Evolutionary conservation across 371 early-diverging fungal genomes (phyloP).

Genomic region (Nosema granulosis): DNA sequence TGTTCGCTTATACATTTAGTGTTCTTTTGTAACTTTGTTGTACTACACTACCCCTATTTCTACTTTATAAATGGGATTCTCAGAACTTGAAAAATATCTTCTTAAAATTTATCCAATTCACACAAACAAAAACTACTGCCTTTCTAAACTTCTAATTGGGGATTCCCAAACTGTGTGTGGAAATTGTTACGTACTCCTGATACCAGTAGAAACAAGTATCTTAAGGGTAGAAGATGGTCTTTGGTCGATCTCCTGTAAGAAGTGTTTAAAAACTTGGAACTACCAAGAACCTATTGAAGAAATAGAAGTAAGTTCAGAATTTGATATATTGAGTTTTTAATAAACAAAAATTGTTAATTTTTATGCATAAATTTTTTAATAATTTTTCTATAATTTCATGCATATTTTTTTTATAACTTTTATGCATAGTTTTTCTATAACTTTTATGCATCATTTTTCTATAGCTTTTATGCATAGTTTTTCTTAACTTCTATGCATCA

Average conservation of each 20-base stretch:
- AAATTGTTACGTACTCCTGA: neutral
- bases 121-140: neutral
- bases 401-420: too few species aligned
- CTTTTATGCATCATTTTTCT: too few species aligned
- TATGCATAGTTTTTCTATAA: too few species aligned
- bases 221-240: neutral
- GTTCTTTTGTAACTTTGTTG: too few species aligned
- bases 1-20: too few species aligned
- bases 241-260: neutral
- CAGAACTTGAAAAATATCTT: neutral
- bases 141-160: neutral
- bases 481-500: too few species aligned
- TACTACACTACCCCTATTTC: neutral
- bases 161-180: neutral
- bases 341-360: too few species aligned
- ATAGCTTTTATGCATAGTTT: too few species aligned
- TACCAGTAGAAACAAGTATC: neutral
- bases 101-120: neutral
- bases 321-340: too few species aligned
- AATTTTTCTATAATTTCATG: too few species aligned
- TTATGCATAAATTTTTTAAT: too few species aligned
- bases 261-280: neutral
- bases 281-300: neutral
- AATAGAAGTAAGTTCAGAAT: neutral
- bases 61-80: neutral